Percentiles rank a stretch among this genome's conserved stretches.
phyloP scores from a whole-genome alignment of 2,329 filamentous ascomycete genomes.

The Uncinocarpus reesii region DNA sequence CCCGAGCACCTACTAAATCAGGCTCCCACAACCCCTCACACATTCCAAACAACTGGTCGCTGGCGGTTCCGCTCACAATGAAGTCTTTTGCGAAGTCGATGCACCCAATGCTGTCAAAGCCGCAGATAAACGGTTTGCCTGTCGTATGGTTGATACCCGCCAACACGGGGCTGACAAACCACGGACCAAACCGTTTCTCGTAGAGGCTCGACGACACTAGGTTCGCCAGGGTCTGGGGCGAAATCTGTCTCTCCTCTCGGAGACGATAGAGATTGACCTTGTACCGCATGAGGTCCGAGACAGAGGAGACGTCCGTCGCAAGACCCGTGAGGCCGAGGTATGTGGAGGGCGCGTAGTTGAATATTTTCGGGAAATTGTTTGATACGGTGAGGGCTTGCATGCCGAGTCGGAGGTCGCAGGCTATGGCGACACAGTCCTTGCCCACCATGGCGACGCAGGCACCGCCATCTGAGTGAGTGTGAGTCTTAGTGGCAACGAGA shows the following conservation, averaged over 20 bases:
- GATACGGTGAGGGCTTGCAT: constrained; percentile 93
- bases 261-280: constrained; percentile 99
- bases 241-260: constrained; percentile 93
- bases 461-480: constrained; percentile 55
- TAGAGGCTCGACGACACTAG: constrained; percentile 84
- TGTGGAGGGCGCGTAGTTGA: constrained; percentile 81
- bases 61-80: constrained; percentile 91
- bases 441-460: constrained; percentile 98
- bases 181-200: constrained; percentile 91
- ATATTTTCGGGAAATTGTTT: constrained; percentile 99
- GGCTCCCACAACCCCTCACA: constrained; percentile 98
- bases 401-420: constrained; percentile 94
- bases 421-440: constrained; percentile 99
- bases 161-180: constrained; percentile 89
- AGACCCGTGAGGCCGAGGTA: constrained; percentile 94
- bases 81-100: constrained; percentile 99
- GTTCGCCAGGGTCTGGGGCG: constrained; percentile 90
- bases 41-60: constrained; percentile 96
- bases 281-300: constrained; percentile 95
- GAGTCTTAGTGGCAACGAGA: constrained; percentile 16
- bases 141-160: constrained; percentile 92
- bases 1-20: constrained; percentile 74
- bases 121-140: constrained; percentile 93
- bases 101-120: constrained; percentile 97
- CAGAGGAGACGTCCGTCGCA: constrained; percentile 88